A percentile compares a stretch with the other conserved stretches of the same genome.
These are phyloP conservation scores for Coemansia furcata DNA, from an alignment of 192 early-diverging fungal species.

Conservation along the genomic window DNA sequence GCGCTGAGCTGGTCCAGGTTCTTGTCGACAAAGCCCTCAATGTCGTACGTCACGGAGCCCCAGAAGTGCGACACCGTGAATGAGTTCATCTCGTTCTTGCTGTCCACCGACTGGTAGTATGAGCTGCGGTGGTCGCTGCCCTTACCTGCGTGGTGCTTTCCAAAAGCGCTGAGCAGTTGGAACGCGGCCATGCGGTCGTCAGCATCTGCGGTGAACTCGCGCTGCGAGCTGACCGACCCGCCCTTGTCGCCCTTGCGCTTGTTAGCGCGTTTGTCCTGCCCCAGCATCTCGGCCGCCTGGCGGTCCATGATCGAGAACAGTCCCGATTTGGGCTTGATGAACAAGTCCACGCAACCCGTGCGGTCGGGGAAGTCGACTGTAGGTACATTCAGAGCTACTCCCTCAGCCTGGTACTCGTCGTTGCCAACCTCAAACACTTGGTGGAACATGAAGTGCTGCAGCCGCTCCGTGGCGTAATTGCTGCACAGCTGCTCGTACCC, in stretches of 20 bases:
- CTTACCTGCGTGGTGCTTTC: slow-evolving; percentile 26
- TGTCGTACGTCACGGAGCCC: slow-evolving; percentile 61
- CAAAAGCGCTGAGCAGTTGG: slow-evolving; percentile 52
- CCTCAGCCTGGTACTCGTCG: slow-evolving; percentile 62
- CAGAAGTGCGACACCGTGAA: slow-evolving; percentile 50
- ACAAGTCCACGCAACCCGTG: slow-evolving; percentile 67
- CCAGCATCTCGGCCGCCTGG: slow-evolving; percentile 52
- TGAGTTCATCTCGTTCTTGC: slow-evolving; percentile 55
- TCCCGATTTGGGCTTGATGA: slow-evolving; percentile 65
- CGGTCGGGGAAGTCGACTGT: slow-evolving; percentile 62
- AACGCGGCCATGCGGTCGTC: not conserved
- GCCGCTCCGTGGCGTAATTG: slow-evolving; percentile 88
- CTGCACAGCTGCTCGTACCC: slow-evolving; percentile 65
- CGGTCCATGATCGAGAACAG: slow-evolving; percentile 75
- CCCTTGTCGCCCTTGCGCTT: slow-evolving; percentile 23
- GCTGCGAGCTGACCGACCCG: slow-evolving; percentile 11
- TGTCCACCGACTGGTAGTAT: slow-evolving; percentile 32
- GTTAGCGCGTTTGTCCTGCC: slow-evolving; percentile 14
- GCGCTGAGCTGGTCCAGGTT: slow-evolving; percentile 79
- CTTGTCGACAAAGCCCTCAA: slow-evolving; percentile 78
- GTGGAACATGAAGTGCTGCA: slow-evolving; percentile 72
- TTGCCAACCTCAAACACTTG: slow-evolving; percentile 70
- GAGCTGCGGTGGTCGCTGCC: too few relatives aligned
- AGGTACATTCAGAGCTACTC: slow-evolving; percentile 43
- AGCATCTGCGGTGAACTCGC: slow-evolving; percentile 47